A percentile compares a stretch with the other conserved stretches of the same genome.
Conservation (phyloP, 257 asterid genomes). For the Phtheirospermum japonicum region DNA sequence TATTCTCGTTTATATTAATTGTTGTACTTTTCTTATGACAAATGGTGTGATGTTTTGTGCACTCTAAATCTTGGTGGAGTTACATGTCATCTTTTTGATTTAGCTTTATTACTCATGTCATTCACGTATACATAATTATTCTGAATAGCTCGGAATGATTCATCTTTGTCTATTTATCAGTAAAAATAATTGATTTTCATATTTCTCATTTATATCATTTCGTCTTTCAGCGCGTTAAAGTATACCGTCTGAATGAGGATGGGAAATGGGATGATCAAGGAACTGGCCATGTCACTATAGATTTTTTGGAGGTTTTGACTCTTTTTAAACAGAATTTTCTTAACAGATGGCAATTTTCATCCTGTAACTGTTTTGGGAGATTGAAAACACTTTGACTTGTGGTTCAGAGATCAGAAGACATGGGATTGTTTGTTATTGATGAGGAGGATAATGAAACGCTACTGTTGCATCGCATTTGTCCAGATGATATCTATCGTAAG, state of each 20-base stretch:
- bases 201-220: constrained; percentile 12
- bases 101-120: neutral
- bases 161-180: neutral
- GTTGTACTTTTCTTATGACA: neutral
- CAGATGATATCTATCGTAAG: constrained; percentile 90
- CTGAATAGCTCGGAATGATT: constrained; percentile 14
- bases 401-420: constrained; percentile 82
- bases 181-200: neutral
- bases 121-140: neutral
- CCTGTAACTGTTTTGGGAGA: constrained; percentile 21
- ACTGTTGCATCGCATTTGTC: constrained; percentile 74
- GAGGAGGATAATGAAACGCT: constrained; percentile 86
- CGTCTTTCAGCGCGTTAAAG: constrained; percentile 85
- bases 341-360: constrained; percentile 10
- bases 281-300: constrained; percentile 93
- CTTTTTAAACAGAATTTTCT: constrained; percentile 8
- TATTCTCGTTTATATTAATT: neutral
- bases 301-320: constrained; percentile 73
- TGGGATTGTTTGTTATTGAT: constrained; percentile 72
- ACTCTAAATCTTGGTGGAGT: neutral
- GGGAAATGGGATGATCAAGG: constrained; percentile 99
- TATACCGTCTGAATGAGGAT: constrained; percentile 82
- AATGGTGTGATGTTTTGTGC: neutral
- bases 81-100: neutral
- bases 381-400: constrained; percentile 26